Evolutionary conservation across 2,329 filamentous ascomycete genomes (phyloP).

Genomic region (Colletotrichum gloeosporioides): DNA sequence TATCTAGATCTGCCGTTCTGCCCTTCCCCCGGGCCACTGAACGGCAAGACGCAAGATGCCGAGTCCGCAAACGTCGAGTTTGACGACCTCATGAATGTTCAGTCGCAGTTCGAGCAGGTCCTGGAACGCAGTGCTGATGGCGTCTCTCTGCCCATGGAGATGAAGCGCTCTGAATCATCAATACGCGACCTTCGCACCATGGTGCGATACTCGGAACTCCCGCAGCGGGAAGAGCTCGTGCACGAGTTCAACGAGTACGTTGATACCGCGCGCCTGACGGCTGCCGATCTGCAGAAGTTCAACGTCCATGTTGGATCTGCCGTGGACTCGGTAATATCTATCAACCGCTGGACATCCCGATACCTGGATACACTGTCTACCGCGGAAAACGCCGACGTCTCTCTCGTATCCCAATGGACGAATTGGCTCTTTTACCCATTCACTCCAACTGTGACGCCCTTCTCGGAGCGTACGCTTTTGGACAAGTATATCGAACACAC

Average conservation of each 20-base stretch:
- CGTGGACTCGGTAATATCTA: conserved; percentile 76
- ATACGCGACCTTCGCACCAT: conserved; percentile 77
- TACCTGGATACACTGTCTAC: conserved; percentile 67
- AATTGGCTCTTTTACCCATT: conserved; percentile 66
- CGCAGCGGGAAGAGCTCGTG: conserved; percentile 72
- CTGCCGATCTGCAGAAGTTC: conserved; percentile 73
- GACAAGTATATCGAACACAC: conserved; percentile 81
- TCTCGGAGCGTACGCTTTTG: conserved; percentile 67
- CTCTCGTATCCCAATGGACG: conserved; percentile 42
- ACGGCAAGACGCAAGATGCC: conserved; percentile 11
- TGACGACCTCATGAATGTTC: conserved; percentile 75
- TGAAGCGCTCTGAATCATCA: conserved; percentile 78
- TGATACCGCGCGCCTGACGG: conserved; percentile 67
- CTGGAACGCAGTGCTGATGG: conserved; percentile 70
- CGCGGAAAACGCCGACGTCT: conserved; percentile 33
- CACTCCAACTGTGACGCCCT: conserved; percentile 52
- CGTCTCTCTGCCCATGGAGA: conserved; percentile 74
- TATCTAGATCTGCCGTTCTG: conserved; percentile 71
- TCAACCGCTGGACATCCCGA: conserved; percentile 77
- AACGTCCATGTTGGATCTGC: conserved; percentile 77
- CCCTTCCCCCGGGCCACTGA: conserved; percentile 27
- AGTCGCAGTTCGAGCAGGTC: conserved; percentile 79
- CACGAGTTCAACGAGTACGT: conserved; percentile 81
- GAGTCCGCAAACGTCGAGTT: conserved; percentile 62
- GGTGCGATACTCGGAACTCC: conserved; percentile 72